Conservation (phyloP, 352 stramenopile species). For the Globisporangium abappressorium region DNA sequence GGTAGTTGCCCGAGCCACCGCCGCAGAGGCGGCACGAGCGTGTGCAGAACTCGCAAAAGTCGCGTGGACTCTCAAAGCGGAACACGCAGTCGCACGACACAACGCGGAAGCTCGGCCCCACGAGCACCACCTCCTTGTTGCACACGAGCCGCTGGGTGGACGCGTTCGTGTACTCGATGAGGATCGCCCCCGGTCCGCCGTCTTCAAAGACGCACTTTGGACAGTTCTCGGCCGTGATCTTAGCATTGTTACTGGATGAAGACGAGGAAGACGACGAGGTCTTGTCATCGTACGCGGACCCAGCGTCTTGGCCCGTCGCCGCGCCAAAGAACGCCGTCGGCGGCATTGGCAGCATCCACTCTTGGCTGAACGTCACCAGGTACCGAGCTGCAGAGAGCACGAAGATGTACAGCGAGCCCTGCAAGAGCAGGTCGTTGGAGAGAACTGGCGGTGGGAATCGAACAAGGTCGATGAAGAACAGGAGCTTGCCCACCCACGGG, state of each 20-base stretch:
- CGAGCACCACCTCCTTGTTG: slow-evolving; percentile 48
- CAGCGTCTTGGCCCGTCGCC: slow-evolving; percentile 44
- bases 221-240: slow-evolving; percentile 77
- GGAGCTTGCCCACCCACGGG: slow-evolving; percentile 64
- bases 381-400: slow-evolving; percentile 45
- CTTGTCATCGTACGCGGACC: slow-evolving; percentile 36
- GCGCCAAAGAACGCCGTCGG: slow-evolving; percentile 74
- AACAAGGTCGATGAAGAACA: slow-evolving; percentile 50
- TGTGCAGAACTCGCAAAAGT: slow-evolving; percentile 78
- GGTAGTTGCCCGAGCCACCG: slow-evolving; percentile 70
- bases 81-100: slow-evolving; percentile 84
- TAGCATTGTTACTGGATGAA: slow-evolving; percentile 12
- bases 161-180: slow-evolving; percentile 58
- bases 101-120: slow-evolving; percentile 80
- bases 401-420: slow-evolving; percentile 36
- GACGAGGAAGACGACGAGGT: not conserved
- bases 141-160: slow-evolving; percentile 44
- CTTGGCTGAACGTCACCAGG: slow-evolving; percentile 41
- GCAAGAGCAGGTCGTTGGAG: slow-evolving; percentile 40
- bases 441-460: slow-evolving; percentile 35
- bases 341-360: slow-evolving; percentile 63
- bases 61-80: slow-evolving; percentile 51
- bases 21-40: slow-evolving; percentile 70
- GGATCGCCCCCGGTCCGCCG: slow-evolving; percentile 62
- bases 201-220: slow-evolving; percentile 82